These are phyloP conservation scores for Chloris gayana DNA, from an alignment of 176 grass and related monocot genomes.

Conservation along the genomic window DNA sequence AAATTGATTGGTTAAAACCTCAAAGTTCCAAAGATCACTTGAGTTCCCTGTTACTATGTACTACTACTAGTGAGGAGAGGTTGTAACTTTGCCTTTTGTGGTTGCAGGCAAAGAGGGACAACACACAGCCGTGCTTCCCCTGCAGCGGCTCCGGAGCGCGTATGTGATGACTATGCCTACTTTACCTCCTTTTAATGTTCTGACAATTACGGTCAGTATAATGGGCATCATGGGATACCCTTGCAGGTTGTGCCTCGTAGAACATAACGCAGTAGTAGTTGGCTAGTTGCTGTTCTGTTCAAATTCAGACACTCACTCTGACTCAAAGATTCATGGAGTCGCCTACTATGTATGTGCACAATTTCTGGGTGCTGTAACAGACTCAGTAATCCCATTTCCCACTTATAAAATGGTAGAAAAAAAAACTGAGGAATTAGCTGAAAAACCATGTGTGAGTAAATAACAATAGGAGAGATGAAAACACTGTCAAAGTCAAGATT, in stretches of 20 bases:
- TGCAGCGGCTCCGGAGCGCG: conserved; percentile 91
- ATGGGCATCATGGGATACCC: neutral
- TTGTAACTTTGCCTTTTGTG: neutral
- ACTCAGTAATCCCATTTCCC: neutral
- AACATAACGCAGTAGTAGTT: neutral
- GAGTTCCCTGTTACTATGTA: neutral
- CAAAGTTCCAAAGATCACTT: neutral
- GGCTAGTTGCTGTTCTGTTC: neutral
- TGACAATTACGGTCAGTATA: neutral
- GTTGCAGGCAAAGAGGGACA: conserved; percentile 89
- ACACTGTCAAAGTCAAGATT: no score
- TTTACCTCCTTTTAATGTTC: neutral
- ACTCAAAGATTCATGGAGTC: neutral
- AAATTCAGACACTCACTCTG: neutral
- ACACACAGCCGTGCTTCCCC: conserved; percentile 92
- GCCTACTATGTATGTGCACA: neutral
- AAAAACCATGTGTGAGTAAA: no score
- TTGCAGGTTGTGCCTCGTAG: no score
- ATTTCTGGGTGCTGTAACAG: neutral
- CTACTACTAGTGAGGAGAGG: neutral
- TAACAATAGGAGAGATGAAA: no score
- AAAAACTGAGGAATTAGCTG: neutral
- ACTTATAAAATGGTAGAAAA: neutral
- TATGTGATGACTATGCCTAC: conserved; percentile 35
- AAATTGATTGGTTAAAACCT: conserved; percentile 10